Base-by-base conservation (phyloP, 768 basidiomycete species). In the Glaciozyma martinii region DNA sequence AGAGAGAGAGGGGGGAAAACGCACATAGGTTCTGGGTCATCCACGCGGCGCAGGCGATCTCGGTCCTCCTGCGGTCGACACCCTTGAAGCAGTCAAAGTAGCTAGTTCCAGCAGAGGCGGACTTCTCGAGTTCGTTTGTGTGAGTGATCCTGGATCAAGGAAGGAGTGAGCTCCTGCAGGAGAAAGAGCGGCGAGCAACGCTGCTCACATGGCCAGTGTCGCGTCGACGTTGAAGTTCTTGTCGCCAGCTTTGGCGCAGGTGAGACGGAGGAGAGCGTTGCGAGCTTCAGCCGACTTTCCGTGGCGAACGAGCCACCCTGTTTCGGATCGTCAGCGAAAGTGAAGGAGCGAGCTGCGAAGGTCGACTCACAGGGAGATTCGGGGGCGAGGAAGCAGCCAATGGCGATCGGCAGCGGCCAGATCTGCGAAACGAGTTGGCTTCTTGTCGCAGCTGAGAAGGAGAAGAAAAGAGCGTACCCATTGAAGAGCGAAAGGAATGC, bases 21-120 rank as follows among this genome's bases (percentile, higher is more conserved):
- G 90, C 76, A 52, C 71, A 74, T 7, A 63, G 44, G 49, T 63
- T 72, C 59, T 77, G 76, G 42, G 73, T 71, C 23, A 67, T 54
- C 75, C 75, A 77, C 32, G 63, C 70, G 2, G 66, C 59, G 5
- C 54, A 37, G 10, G 72, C 91, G 76, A 91, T 76, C 66, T 78
- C 76, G 30, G 77, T 78, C 25, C 78, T 68, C 12, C 78, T 67
- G 0, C 72, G 63, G 60, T 80, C 76, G 55, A 73, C 71, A 3
- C 77, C 77, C 53, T 68, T 68, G 58, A 72, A 63, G 71, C 78
- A 78, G 65, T 80, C 78, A 9, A 73, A 25, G 71, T 79, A 80
- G 18, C 66, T 71, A 1, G 76, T 71, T 3, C 78, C 78, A 8
- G 65, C 63, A 2, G 74, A 70, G 54, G 73, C 70, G 27, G 74